Evolutionary conservation across 129 eudicot genomes (phyloP), one percentile per base, ranked within the genome.

Genomic region (sunflower (Helianthus annuus)): DNA sequence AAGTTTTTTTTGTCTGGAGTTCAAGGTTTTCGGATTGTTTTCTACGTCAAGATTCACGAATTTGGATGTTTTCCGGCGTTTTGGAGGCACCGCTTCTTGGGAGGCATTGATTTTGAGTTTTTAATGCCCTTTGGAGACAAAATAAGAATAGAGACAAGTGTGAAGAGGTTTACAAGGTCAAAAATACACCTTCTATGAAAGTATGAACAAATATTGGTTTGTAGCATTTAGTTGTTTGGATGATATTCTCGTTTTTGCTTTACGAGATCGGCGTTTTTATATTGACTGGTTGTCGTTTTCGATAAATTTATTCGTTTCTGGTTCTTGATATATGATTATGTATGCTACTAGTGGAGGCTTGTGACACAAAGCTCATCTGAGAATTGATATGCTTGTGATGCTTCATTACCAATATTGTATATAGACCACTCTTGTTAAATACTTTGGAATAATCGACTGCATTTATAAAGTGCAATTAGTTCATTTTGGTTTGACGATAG

Each of bases 51-150:
- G 6, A 39, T 48, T 59, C 45, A 59, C 2, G 16, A 69, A 14
- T 56, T 15, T 22, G 38, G 16, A 10, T 38, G 52, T 48, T 38
- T 62, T 75, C 55, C 66, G 55, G 76, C 76, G 22, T 68, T 67
- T 45, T 58, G 36, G 15, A 42, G 55, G 14, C 11, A 32, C 45
- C 36, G 48, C 53, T 55, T 56, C 14, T 56, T 70, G 66, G 66
- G 40, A 22, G 17, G 3, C 42, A 72, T 44, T 24, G 17, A 13
- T 65, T 48, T 6, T 14, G 14, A 6, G 63, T 52, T 40, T 14
- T 15, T 49, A 16, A 36, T 34, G 64, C 6, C 16, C 52, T 51
- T 9, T 9, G 10, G 19, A 44, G 59, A 13, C 56, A 59, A 17
- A 66, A 67, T 67, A 76, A 39, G 2, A 27, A n/a, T 57, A 40